phyloP scores from a whole-genome alignment of 192 early-diverging fungal species.

The Coemansia sp. region DNA sequence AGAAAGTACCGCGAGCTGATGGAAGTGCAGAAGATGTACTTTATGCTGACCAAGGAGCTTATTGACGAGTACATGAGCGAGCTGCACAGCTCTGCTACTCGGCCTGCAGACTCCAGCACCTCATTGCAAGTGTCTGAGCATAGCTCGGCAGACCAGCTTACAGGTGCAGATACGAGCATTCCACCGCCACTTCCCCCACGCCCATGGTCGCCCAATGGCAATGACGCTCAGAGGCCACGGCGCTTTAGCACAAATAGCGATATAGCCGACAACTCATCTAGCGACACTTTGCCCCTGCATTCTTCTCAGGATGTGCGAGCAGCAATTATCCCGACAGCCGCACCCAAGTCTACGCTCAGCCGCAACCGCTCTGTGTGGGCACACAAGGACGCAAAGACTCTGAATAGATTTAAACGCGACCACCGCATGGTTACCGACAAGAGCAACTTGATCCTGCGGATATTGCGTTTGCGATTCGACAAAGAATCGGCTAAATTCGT shows the following conservation, averaged over 20 bases:
- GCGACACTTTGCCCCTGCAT: slow-evolving; percentile 24
- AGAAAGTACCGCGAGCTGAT: slow-evolving; percentile 66
- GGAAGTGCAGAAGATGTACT: slow-evolving; percentile 64
- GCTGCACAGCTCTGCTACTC: slow-evolving; percentile 31
- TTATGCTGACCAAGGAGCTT: slow-evolving; percentile 63
- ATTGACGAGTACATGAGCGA: slow-evolving; percentile 60
- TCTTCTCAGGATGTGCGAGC: slow-evolving; percentile 26
- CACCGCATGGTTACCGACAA: slow-evolving; percentile 49
- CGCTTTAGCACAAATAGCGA: slow-evolving; percentile 14
- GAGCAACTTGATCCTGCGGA: slow-evolving; percentile 46
- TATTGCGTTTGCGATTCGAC: slow-evolving; percentile 48
- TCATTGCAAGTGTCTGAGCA: too few relatives aligned
- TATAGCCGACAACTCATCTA: slow-evolving; percentile 25
- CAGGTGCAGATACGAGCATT: not conserved
- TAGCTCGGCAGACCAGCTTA: too few relatives aligned
- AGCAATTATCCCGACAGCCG: slow-evolving; percentile 24
- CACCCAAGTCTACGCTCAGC: slow-evolving; percentile 15
- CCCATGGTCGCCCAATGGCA: slow-evolving; percentile 1
- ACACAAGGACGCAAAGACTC: slow-evolving; percentile 48
- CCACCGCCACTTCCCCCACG: slow-evolving; percentile 8
- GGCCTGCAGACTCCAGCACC: not conserved
- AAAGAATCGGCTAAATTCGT: slow-evolving; percentile 48
- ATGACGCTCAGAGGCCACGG: not conserved
- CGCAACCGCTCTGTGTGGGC: slow-evolving; percentile 54
- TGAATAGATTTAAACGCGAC: slow-evolving; percentile 27